Evolutionary conservation across 129 eudicot species (phyloP).

Genomic region (Daucus carota): DH1_v3.0 NC_030388.2:1163001-1163500

Average conservation of each 20-base stretch:
- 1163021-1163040: neutral
- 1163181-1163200: neutral
- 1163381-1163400: conserved; percentile 77
- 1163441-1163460: neutral
- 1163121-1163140: neutral
- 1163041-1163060: too few species aligned
- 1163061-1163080: neutral
- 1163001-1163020: too few species aligned
- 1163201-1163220: neutral
- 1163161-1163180: neutral
- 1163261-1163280: neutral
- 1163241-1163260: too few species aligned
- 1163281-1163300: neutral
- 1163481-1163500: neutral
- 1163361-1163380: conserved; percentile 97
- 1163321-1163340: conserved; percentile 76
- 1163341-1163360: conserved; percentile 72
- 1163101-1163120: neutral
- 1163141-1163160: neutral
- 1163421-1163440: neutral
- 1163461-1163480: neutral
- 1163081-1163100: neutral
- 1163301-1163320: conserved; percentile 34
- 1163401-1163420: neutral
- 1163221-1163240: neutral